These are phyloP conservation scores for Erodium moschatum DNA, from an alignment of 441 rosid species.

Conservation along the genomic window DNA sequence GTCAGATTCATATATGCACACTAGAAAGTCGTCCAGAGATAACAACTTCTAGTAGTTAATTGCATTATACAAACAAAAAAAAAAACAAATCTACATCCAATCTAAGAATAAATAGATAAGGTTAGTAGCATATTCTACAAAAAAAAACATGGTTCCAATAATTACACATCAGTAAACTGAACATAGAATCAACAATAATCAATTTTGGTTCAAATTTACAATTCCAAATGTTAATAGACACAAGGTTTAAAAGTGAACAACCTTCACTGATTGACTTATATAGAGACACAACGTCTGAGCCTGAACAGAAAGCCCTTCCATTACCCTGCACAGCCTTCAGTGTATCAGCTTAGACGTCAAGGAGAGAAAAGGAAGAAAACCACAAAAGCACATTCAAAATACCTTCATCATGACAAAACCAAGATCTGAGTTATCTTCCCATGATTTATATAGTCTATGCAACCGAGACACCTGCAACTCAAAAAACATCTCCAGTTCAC, in stretches of 20 bases:
- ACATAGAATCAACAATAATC: neutral
- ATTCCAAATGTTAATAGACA: neutral
- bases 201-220: neutral
- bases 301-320: slow-evolving; percentile 79
- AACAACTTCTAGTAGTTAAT: neutral
- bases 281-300: slow-evolving; percentile 63
- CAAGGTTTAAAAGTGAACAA: neutral
- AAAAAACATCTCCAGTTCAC: neutral
- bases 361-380: too few species aligned
- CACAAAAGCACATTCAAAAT: slow-evolving; percentile 13
- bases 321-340: slow-evolving; percentile 53
- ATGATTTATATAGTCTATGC: slow-evolving; percentile 66
- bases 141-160: neutral
- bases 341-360: slow-evolving; percentile 26
- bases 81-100: neutral
- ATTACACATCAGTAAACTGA: neutral
- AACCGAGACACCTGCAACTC: slow-evolving; percentile 49
- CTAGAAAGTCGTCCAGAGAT: neutral
- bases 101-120: neutral
- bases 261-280: slow-evolving; percentile 55
- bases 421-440: slow-evolving; percentile 90
- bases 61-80: neutral
- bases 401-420: slow-evolving; percentile 88
- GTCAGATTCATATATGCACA: neutral
- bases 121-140: neutral